Base-by-base conservation (phyloP, 2,329 filamentous ascomycete genomes). In the Chaetomium olivaceum region DNA sequence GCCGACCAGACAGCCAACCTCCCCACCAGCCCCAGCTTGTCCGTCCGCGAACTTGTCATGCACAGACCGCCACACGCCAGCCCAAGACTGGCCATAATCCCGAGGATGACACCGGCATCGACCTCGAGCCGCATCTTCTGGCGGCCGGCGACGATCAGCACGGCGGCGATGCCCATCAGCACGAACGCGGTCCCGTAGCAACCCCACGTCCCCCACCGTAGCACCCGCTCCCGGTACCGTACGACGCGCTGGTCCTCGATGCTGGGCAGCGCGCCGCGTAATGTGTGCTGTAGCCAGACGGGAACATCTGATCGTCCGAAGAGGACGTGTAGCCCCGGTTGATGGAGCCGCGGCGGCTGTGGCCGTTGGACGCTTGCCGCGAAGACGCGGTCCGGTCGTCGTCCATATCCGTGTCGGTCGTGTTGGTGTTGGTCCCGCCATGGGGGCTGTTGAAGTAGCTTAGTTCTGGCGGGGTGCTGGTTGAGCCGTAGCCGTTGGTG, bases 61-160 rank as follows among this genome's bases (percentile, higher is more conserved):
- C 83, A 86, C 7, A 91, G 80, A 0, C 83, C 89, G 14, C 84
- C 79, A 56, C 87, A 85, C 0, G 86, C 86, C 71, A 87, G 87
- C 66, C 87, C 82, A 50, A 93, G 75, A 68, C 88, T 91, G 33
- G 85, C 81, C 36, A 91, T 82, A 19, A 90, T 87, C 11, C 90
- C 91, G 50, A 91, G 81, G 1, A 91, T 82, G 1, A 91, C 89
- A 9, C 88, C 91, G 0, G 85, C 86, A 71, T 93, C 90, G 3
- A 94, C 91, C 75, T 91, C 87, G n/a, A 87, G 81, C 4, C 85
- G 82, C 69, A 89, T 81, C 74, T 85, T 89, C 73, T 87, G 88
- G 56, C 85, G 83, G 9, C 90, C 91, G 0, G 91, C 91, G 16
- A 81, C 78, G 36, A 91, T 86, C 46, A 95, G 83, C 11, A 90